Evolutionary conservation across 2,329 filamentous ascomycete genomes (phyloP).

Genomic region (Orbilia quercus): DNA sequence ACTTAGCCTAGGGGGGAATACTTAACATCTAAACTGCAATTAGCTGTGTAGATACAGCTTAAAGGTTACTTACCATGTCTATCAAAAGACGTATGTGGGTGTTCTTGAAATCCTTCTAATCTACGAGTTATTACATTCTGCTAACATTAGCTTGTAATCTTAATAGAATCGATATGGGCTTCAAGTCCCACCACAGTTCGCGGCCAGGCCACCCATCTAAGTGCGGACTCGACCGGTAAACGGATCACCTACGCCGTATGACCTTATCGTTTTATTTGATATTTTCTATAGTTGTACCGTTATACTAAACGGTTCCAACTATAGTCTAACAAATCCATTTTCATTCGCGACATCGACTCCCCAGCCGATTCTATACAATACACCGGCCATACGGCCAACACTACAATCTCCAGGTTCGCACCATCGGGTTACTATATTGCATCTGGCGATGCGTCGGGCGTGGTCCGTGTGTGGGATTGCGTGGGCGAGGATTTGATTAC

Average conservation of each 20-base stretch:
- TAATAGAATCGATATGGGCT: slow-evolving; percentile 78
- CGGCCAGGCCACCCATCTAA: slow-evolving; percentile 88
- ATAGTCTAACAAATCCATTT: slow-evolving; percentile 95
- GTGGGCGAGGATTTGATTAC: slow-evolving; percentile 80
- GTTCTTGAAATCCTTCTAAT: not conserved
- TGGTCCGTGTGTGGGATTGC: slow-evolving; percentile 90
- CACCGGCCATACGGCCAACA: slow-evolving; percentile 85
- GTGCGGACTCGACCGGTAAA: slow-evolving; percentile 87
- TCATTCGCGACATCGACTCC: slow-evolving; percentile 92
- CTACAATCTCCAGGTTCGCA: slow-evolving; percentile 91
- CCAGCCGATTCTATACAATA: slow-evolving; percentile 88
- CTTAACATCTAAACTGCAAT: too few species aligned
- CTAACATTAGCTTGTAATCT: slow-evolving; percentile 20
- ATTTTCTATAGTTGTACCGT: not conserved
- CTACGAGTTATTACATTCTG: not conserved
- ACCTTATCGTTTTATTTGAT: slow-evolving; percentile 61
- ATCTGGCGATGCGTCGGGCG: slow-evolving; percentile 85
- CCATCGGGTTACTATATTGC: slow-evolving; percentile 96
- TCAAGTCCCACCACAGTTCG: slow-evolving; percentile 84
- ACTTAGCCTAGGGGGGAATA: too few species aligned
- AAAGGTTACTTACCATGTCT: slow-evolving; percentile 27
- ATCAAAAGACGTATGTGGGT: slow-evolving; percentile 54
- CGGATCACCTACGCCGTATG: slow-evolving; percentile 92
- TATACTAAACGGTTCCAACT: slow-evolving; percentile 16
- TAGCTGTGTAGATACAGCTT: too few species aligned